A percentile compares a stretch with the other conserved stretches of the same genome.
Conservation (phyloP, 2,329 filamentous ascomycete species). For the Rutstroemia sp. region DNA sequence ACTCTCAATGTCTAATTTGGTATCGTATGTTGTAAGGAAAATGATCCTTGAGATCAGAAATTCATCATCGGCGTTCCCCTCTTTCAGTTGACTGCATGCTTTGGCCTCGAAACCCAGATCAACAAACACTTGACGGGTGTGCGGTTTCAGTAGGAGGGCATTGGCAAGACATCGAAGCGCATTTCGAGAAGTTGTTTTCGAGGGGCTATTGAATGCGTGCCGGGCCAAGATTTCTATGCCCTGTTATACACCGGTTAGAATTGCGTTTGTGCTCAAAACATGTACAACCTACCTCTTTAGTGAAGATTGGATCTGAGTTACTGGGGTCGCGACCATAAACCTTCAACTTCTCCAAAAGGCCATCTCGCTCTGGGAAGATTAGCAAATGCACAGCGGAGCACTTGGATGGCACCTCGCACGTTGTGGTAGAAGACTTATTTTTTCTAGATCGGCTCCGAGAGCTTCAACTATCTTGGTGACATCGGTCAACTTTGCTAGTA, state of each 20-base stretch:
- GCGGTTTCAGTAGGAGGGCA: slow-evolving; percentile 62
- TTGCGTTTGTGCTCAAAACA: neutral
- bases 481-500: slow-evolving; percentile 57
- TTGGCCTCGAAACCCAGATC: slow-evolving; percentile 60
- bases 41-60: slow-evolving; percentile 76
- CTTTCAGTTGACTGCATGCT: slow-evolving; percentile 64
- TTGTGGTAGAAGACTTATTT: slow-evolving; percentile 48
- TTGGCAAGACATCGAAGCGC: slow-evolving; percentile 81
- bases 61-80: slow-evolving; percentile 72
- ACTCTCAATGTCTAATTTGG: slow-evolving; percentile 56
- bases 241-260: slow-evolving; percentile 36
- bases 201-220: slow-evolving; percentile 65
- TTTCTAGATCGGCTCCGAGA: slow-evolving; percentile 54
- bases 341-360: slow-evolving; percentile 63
- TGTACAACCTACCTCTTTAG: slow-evolving; percentile 51
- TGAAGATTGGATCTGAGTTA: slow-evolving; percentile 76
- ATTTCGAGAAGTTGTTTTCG: slow-evolving; percentile 59
- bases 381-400: slow-evolving; percentile 1
- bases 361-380: slow-evolving; percentile 48
- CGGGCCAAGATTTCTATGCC: slow-evolving; percentile 65
- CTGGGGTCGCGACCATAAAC: slow-evolving; percentile 65
- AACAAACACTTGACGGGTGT: slow-evolving; percentile 65
- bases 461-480: slow-evolving; percentile 57
- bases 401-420: slow-evolving; percentile 39
- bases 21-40: slow-evolving; percentile 73